phyloP scores from a whole-genome alignment of 305 asterid species.

The Fraxinus sp. region DNA sequence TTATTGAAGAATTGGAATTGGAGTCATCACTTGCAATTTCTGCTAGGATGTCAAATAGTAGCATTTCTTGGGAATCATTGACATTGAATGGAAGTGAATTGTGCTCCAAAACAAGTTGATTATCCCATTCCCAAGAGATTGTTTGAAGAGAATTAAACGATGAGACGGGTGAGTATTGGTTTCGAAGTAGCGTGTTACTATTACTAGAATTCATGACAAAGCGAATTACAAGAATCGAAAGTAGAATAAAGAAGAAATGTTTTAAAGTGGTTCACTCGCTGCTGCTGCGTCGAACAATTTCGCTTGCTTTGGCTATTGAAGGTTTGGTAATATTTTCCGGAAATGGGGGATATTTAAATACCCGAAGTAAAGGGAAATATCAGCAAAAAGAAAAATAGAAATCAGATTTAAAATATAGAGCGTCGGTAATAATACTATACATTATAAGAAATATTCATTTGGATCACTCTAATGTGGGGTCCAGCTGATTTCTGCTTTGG shows the following conservation, averaged over 20 bases:
- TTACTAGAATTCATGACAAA: neutral
- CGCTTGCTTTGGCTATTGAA: neutral
- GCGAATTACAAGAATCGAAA: neutral
- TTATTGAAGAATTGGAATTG: neutral
- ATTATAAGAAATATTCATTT: neutral
- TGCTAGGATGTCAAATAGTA: neutral
- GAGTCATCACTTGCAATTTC: neutral
- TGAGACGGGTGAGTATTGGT: neutral
- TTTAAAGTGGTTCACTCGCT: neutral
- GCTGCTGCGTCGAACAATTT: neutral
- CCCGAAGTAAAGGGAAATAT: neutral
- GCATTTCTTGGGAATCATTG: conserved; percentile 23
- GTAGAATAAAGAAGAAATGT: neutral
- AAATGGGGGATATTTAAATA: neutral
- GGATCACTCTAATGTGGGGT: neutral
- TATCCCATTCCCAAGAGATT: neutral
- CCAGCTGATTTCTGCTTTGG: neutral
- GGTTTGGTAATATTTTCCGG: neutral
- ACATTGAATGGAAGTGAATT: conserved; percentile 15
- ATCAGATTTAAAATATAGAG: neutral
- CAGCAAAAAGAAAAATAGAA: neutral
- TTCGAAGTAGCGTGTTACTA: neutral
- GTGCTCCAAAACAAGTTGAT: neutral
- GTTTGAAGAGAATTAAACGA: neutral
- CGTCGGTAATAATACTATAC: neutral